Conservation (phyloP, 495 filamentous ascomycete genomes). For the Tuber magnatum region DNA sequence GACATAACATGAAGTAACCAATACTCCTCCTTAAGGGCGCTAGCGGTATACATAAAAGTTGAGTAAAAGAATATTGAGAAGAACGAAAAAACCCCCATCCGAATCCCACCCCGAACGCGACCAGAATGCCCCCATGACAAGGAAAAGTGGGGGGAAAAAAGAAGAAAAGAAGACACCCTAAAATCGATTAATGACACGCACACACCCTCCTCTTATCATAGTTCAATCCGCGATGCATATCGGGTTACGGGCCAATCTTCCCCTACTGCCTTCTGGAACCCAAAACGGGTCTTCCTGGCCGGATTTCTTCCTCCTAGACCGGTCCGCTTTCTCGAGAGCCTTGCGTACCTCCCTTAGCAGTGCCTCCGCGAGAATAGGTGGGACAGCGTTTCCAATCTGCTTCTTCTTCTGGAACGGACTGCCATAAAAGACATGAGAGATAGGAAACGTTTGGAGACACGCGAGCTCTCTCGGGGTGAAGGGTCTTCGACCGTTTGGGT, state of each 20-base stretch:
- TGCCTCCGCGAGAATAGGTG: conserved; percentile 55
- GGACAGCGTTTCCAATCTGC: conserved; percentile 86
- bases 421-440: conserved; percentile 54
- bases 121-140: neutral
- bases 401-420: conserved; percentile 47
- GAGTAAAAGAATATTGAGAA: neutral
- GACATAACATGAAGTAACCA: neutral
- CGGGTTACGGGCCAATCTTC: neutral
- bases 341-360: conserved; percentile 54
- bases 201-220: neutral
- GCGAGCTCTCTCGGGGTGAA: conserved; percentile 71
- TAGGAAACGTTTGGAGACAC: conserved; percentile 66
- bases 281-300: neutral
- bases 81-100: neutral
- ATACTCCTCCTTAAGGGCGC: neutral
- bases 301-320: conserved; percentile 23
- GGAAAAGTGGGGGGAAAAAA: neutral
- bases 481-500: conserved; percentile 59
- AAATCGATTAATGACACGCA: neutral
- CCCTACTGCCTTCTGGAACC: neutral
- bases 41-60: neutral
- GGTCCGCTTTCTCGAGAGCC: conserved; percentile 55
- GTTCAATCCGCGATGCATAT: neutral
- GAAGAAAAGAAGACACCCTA: neutral
- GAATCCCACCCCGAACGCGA: neutral